These are phyloP conservation scores for Epichloe typhina DNA, from an alignment of 2,329 filamentous ascomycete species.

Conservation along the genomic window DNA sequence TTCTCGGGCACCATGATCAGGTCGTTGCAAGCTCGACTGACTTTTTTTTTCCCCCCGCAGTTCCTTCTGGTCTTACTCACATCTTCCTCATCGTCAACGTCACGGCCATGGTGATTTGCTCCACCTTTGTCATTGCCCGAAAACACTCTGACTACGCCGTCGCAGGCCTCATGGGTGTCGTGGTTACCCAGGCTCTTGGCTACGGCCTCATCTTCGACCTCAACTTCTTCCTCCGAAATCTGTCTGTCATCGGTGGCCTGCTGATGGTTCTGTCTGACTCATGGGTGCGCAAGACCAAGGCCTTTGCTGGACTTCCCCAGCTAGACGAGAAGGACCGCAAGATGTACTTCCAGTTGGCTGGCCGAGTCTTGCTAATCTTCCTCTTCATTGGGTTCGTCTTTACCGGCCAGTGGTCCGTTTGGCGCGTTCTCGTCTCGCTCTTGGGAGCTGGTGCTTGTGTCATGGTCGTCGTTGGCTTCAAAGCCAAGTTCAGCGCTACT, in stretches of 20 bases:
- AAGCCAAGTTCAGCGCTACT: constrained; percentile 97
- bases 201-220: constrained; percentile 98
- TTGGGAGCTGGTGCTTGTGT: constrained; percentile 84
- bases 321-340: constrained; percentile 99
- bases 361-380: constrained; percentile 91
- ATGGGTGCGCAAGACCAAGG: constrained; percentile 95
- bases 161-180: constrained; percentile 75
- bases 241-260: constrained; percentile 92
- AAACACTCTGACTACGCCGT: constrained; percentile 92
- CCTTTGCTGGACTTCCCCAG: constrained; percentile 83
- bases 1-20: neutral
- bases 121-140: constrained; percentile 75
- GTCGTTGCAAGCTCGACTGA: neutral
- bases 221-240: constrained; percentile 98
- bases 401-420: constrained; percentile 82
- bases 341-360: constrained; percentile 99
- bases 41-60: constrained; percentile 29
- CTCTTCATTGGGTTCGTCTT: constrained; percentile 95
- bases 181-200: constrained; percentile 84
- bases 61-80: constrained; percentile 79
- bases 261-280: constrained; percentile 97
- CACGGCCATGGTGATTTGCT: constrained; percentile 72
- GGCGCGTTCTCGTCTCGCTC: constrained; percentile 71
- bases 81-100: constrained; percentile 87
- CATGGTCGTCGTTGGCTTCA: constrained; percentile 99